Base-by-base conservation (phyloP, 2,329 filamentous ascomycete genomes). In the Trichoderma hamatum region DNA sequence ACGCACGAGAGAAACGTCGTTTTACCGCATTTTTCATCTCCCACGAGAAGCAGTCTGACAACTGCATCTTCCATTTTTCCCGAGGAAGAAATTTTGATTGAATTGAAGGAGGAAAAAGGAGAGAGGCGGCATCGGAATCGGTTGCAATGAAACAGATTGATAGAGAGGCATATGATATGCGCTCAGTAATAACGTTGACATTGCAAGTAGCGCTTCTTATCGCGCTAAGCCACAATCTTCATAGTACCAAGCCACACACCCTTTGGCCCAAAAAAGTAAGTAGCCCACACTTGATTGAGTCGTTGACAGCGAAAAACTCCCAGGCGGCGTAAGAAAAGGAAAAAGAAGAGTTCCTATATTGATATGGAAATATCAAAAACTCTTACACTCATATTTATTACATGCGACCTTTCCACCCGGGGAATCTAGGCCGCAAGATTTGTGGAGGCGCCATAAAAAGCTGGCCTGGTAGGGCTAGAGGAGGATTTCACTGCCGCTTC, bases 1-100 rank as follows among this genome's bases (percentile, higher is more conserved):
- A 83, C 87, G 72, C 74, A 89, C 87, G 87, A 88, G 74, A 89
- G 75, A 76, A 89, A 89, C 0, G 84, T 87, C 26, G 86, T 87
- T 77, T 89, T 90, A 67, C 87, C 87, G 71, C 86, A 86, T 74
- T 82, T 81, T 70, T 84, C 82, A 76, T 89, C 87, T 36, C 88
- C 87, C n/a, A 89, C 79, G 24, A 89, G 76, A 32, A 89, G 76
- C 16, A 89, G 79, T n/a, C 80, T 86, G 73, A 88, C 80, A 60
- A 80, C 80, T 67, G 84, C 77, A 46, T 80, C 73, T 63, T 87
- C 84, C 83, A 86, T 86, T 19, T 24, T 59, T 21, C 11, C 16
- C 13, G 4, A n/a, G 6, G 26, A 43, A 43, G 7, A 28, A 10
- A 11, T 19, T 43, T 21, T 21, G 16, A 55, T 28, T 43, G 1